phyloP scores from a whole-genome alignment of 2,329 filamentous ascomycete species.

The Colletotrichum paranaense region DNA sequence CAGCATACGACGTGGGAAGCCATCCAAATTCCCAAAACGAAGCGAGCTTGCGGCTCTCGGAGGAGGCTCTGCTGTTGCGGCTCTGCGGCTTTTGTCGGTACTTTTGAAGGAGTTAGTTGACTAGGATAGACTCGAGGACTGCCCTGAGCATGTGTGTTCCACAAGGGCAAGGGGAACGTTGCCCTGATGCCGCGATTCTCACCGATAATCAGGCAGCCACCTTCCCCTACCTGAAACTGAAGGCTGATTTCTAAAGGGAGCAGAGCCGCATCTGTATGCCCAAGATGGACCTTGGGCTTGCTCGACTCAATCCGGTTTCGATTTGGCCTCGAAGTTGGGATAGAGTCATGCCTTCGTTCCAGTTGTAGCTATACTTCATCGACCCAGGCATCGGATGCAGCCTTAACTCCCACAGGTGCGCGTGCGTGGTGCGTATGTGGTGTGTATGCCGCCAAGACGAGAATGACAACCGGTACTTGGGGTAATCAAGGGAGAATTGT shows the following conservation, averaged over 20 bases:
- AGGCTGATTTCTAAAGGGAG: not conserved
- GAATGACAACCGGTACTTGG: not conserved
- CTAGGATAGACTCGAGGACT: not conserved
- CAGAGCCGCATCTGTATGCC: not conserved
- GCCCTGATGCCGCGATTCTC: not conserved
- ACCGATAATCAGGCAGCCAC: slow-evolving; percentile 1
- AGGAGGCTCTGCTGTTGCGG: not conserved
- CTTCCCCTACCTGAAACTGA: not conserved
- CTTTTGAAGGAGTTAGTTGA: not conserved
- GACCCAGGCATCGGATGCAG: not conserved
- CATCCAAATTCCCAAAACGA: not conserved
- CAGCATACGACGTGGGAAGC: not conserved
- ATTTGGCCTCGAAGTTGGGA: too few species aligned
- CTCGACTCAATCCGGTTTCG: not conserved
- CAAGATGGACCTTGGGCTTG: not conserved
- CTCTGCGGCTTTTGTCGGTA: slow-evolving; percentile 18
- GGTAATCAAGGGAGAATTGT: not conserved
- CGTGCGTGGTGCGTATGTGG: not conserved
- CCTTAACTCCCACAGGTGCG: not conserved
- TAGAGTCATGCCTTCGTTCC: not conserved
- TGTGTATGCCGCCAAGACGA: not conserved
- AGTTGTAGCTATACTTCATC: not conserved
- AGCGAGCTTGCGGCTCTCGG: slow-evolving; percentile 9
- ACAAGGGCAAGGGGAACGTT: not conserved
- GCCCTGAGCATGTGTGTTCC: not conserved